Base-by-base conservation (phyloP, 2,329 filamentous ascomycete genomes). In the Aspergillus transmontanensis region DNA sequence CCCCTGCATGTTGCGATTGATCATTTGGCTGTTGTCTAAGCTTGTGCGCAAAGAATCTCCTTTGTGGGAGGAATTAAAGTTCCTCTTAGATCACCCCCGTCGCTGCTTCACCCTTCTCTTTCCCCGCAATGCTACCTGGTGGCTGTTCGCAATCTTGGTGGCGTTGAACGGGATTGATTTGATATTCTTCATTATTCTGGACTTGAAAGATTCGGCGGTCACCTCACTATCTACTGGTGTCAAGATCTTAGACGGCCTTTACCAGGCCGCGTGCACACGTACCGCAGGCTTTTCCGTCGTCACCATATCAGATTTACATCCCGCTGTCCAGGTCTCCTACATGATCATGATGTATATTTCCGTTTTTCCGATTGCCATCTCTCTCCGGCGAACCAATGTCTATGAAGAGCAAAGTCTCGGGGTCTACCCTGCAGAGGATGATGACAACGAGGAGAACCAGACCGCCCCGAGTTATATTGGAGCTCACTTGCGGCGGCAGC, bases 291-390 rank as follows among this genome's bases (percentile, higher is more conserved):
- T 97, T 72, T 84, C 91, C 0, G 91, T 90, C 34, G 86, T 97
- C 68, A 92, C 90, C 73, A 81, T 98, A 41, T 82, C 90, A 2
- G 80, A 85, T 0, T 82, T 98, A 1, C 93, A 97, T 69, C 94
- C 95, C 1, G 94, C 91, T 1, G 92, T 97, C 60, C 93, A 97
- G 72, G 92, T 96, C 16, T 92, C 93, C 26, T 97, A 97, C 80
- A 83, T 98, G 78, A 89, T 97, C 76, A 98, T 98, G 94, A 98
- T 98, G 94, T 98, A 98, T 79, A 97, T 98, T 65, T 97, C 94
- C 62, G 91, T 97, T 63, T 96, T 97, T 69, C 94, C 94, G 5
- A 96, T 97, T 69, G 94, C 94, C 73, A 97, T 98, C 70, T 94
- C 92, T 7, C 90, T 98, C 69, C 92, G 94, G 56, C 85, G 91